Base-by-base conservation (phyloP, 2,329 filamentous ascomycete species). In the Fusarium coffeatum region DNA sequence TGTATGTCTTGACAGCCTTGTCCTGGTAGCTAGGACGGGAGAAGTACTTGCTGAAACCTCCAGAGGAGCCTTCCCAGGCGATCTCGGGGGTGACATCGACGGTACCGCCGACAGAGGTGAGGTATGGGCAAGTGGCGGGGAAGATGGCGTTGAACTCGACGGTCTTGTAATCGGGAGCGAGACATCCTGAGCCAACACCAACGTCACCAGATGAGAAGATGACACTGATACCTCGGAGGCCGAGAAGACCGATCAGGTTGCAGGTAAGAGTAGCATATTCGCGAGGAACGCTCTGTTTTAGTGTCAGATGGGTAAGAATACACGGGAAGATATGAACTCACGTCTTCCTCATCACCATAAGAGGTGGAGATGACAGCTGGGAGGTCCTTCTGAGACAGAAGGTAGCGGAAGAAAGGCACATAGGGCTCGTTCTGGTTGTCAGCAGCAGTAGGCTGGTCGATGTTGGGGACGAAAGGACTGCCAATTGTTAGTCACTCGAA, bases 71-170 rank as follows among this genome's bases (percentile, higher is more conserved):
- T 3, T 79, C 81, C 20, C 82, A 79, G 8, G 78, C 81, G 6
- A 75, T 77, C 68, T 84, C 80, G 63, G 83, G 83, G 13, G 84
- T 83, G 46, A 80, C 78, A 68, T 86, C 83, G 2, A 81, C 77
- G 0, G 86, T 87, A 12, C 84, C 86, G 23, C 86, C 86, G 1
- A 88, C 85, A 6, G 83, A 80, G 0, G 84, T 86, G 22, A 87
- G 76, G 69, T 83, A 23, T 78, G 85, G 69, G 82, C 74, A 86
- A 81, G 27, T 66, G 54, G 22, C 84, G 78, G 55, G 79, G 77
- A 16, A 80, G 65, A 75, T 83, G 80, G 75, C 83, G 32, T 76
- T 79, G 59, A 78, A 76, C 54, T 74, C 72, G 30, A 71, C 71
- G 16, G 73, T 75, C 41, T 69, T 69, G 30, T 59, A 53, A 25